phyloP scores from a whole-genome alignment of 768 basidiomycete species.

The Polyporus arcularius region DNA sequence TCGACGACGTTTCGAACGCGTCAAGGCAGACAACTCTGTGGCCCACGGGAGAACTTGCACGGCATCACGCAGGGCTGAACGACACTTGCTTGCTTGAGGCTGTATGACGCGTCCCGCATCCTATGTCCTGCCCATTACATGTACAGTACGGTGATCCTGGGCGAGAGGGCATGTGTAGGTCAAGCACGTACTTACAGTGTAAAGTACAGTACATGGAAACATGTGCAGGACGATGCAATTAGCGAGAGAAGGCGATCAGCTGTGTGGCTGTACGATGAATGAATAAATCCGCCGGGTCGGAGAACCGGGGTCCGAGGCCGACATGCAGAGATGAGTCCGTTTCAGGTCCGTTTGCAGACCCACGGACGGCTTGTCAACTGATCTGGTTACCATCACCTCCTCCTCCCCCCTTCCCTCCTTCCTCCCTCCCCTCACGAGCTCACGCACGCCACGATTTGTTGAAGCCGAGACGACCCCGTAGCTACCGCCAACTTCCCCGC shows the following conservation, averaged over 20 bases:
- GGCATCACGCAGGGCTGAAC: too few species aligned
- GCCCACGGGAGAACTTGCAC: too few species aligned
- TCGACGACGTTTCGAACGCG: too few species aligned
- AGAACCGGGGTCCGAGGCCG: background rate
- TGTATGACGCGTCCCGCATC: too few species aligned
- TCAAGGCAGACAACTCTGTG: too few species aligned
- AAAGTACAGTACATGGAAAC: background rate
- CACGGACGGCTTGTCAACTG: too few species aligned
- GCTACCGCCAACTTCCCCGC: constrained; percentile 2
- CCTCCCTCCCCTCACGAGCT: background rate
- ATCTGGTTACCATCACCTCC: constrained; percentile 13
- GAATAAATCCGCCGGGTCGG: background rate
- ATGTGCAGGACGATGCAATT: background rate
- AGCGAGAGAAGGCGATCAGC: background rate
- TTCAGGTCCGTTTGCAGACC: too few species aligned
- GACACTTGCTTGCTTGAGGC: too few species aligned
- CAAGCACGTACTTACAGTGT: background rate
- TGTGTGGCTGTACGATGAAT: background rate
- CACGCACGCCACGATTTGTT: background rate
- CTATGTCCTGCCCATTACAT: too few species aligned
- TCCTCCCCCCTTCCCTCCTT: background rate
- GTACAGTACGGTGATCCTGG: too few species aligned
- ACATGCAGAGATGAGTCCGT: too few species aligned
- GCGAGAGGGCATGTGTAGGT: background rate
- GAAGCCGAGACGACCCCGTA: background rate